A percentile compares a stretch with the other conserved stretches of the same genome.
phyloP scores from a whole-genome alignment of 1,284 basidiomycete species.

The Fomitiporia mediterranea region DNA sequence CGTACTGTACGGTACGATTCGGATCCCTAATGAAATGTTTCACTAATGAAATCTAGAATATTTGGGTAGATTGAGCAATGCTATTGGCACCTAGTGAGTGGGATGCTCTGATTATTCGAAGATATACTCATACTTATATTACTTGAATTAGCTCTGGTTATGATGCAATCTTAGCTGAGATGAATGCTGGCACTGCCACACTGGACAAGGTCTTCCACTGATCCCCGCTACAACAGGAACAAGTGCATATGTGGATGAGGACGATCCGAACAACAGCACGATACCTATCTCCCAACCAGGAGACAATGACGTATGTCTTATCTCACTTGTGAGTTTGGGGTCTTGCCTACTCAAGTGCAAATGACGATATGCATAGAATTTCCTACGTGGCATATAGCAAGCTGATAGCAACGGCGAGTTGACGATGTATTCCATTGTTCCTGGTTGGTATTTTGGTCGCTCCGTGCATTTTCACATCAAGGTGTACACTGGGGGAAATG shows the following conservation, averaged over 20 bases:
- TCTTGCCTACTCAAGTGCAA: not conserved
- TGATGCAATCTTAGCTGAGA: not conserved
- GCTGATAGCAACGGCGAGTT: constrained; percentile 9
- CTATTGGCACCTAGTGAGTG: constrained; percentile 10
- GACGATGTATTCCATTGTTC: constrained; percentile 13
- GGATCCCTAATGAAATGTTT: too few relatives aligned
- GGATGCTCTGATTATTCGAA: not conserved
- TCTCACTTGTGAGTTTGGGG: not conserved
- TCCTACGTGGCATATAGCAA: constrained; percentile 14
- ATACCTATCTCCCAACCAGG: too few relatives aligned
- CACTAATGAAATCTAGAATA: not conserved
- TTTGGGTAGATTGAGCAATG: constrained; percentile 15
- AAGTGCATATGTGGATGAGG: constrained; percentile 10
- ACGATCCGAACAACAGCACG: not conserved
- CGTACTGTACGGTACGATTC: too few relatives aligned
- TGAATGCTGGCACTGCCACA: not conserved
- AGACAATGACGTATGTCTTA: constrained; percentile 1
- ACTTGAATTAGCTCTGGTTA: constrained; percentile 15
- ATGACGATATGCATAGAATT: not conserved
- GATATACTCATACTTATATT: not conserved
- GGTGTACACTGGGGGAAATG: constrained; percentile 11
- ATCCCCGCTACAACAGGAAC: not conserved
- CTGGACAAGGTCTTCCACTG: too few relatives aligned
- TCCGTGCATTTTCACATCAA: constrained; percentile 14
- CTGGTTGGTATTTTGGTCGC: constrained; percentile 10